A percentile compares a stretch with the other conserved stretches of the same genome.
phyloP scores from a whole-genome alignment of 441 rosid genomes.

The Brassica balearica region DNA sequence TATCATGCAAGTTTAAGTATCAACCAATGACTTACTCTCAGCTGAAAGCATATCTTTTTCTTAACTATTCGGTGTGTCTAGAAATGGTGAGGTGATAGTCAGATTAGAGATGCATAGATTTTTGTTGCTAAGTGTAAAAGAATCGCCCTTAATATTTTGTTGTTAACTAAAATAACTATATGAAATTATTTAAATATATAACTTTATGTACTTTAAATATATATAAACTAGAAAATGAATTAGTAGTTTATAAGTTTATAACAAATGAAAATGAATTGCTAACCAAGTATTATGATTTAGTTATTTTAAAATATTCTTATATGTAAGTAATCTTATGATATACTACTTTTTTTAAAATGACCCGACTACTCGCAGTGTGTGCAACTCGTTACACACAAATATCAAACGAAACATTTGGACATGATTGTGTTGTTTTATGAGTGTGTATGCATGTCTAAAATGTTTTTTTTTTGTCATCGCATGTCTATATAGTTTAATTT shows the following conservation, averaged over 20 bases:
- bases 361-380: neutral
- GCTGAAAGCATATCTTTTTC: no score
- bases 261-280: neutral
- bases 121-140: neutral
- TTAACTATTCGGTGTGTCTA: no score
- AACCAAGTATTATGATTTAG: neutral
- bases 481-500: neutral
- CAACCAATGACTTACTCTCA: no score
- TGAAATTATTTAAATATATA: no score
- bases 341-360: neutral
- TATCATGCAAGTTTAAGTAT: no score
- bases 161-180: neutral
- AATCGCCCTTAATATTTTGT: neutral
- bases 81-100: no score
- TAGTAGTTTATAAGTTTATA: neutral
- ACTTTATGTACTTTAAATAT: no score
- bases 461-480: neutral
- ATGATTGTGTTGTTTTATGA: neutral
- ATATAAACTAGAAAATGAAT: no score
- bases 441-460: neutral
- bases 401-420: neutral
- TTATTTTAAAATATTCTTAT: neutral
- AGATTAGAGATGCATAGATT: no score
- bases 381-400: neutral
- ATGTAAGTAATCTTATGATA: no score